phyloP scores from a whole-genome alignment of 768 basidiomycete genomes.

The Termitomyces bulborhizus region DNA sequence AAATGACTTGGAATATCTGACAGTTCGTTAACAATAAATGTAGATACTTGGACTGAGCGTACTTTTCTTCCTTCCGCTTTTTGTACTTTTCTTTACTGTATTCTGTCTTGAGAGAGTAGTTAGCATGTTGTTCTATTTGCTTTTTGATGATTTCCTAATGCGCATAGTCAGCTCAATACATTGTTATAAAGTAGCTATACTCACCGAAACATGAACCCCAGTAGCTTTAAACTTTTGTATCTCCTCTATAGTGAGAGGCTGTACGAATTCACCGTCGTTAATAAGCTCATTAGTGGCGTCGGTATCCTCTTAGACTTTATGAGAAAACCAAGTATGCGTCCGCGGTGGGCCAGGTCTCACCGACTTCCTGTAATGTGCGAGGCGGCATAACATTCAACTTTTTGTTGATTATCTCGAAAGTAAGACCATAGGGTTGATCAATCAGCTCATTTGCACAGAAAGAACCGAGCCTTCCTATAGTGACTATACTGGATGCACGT shows the following conservation, averaged over 20 bases:
- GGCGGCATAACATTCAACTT: slow-evolving; percentile 59
- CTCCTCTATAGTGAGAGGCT: slow-evolving; percentile 77
- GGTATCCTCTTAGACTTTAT: slow-evolving; percentile 73
- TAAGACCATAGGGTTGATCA: slow-evolving; percentile 79
- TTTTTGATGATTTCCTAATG: slow-evolving; percentile 88
- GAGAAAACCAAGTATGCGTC: background rate
- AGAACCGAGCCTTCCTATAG: slow-evolving; percentile 80
- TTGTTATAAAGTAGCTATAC: slow-evolving; percentile 12
- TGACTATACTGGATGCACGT: slow-evolving; percentile 45
- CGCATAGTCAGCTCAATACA: background rate
- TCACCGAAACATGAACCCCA: slow-evolving; percentile 72
- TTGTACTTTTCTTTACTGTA: slow-evolving; percentile 99
- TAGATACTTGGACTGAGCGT: slow-evolving; percentile 17
- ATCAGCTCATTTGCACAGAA: slow-evolving; percentile 77
- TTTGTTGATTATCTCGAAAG: slow-evolving; percentile 79
- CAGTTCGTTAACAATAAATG: background rate
- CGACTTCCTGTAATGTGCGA: slow-evolving; percentile 69
- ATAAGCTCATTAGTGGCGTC: slow-evolving; percentile 97
- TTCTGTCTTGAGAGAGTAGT: slow-evolving; percentile 92
- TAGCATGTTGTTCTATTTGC: slow-evolving; percentile 90
- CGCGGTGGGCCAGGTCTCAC: slow-evolving; percentile 34
- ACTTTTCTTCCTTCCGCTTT: slow-evolving; percentile 97
- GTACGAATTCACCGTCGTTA: slow-evolving; percentile 78
- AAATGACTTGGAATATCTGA: slow-evolving; percentile 82
- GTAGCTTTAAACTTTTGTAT: slow-evolving; percentile 80